These are phyloP conservation scores for Botrytis galanthina DNA, from an alignment of 2,329 filamentous ascomycete species.

Conservation along the genomic window DNA sequence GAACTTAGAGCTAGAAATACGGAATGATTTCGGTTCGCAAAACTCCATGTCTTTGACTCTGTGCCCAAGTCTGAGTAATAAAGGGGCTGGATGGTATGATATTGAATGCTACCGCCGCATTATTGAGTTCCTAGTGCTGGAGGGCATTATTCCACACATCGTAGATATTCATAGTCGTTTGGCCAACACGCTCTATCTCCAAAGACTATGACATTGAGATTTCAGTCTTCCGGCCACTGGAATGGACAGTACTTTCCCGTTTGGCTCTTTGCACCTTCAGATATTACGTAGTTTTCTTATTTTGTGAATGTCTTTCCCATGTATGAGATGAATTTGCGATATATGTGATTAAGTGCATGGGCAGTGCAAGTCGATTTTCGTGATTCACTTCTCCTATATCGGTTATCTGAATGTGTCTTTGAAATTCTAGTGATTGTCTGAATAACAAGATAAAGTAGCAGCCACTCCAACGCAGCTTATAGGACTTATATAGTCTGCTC, in stretches of 20 bases:
- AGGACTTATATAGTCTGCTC: neutral
- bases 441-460: neutral
- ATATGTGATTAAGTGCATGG: neutral
- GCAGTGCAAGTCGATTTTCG: neutral
- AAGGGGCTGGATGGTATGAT: neutral
- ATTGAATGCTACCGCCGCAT: neutral
- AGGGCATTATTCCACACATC: neutral
- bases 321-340: accelerated
- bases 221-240: neutral
- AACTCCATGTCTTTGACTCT: neutral
- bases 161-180: neutral
- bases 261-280: neutral
- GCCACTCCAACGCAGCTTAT: neutral
- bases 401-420: neutral
- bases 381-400: neutral
- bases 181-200: neutral
- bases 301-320: neutral
- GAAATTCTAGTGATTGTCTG: neutral
- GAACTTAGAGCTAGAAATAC: neutral
- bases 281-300: neutral
- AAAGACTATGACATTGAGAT: neutral
- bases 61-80: neutral
- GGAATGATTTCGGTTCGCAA: accelerated
- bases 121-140: neutral
- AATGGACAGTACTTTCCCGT: too few relatives aligned